Conservation (phyloP, 768 basidiomycete species). For the Phallus indusiatus region DNA sequence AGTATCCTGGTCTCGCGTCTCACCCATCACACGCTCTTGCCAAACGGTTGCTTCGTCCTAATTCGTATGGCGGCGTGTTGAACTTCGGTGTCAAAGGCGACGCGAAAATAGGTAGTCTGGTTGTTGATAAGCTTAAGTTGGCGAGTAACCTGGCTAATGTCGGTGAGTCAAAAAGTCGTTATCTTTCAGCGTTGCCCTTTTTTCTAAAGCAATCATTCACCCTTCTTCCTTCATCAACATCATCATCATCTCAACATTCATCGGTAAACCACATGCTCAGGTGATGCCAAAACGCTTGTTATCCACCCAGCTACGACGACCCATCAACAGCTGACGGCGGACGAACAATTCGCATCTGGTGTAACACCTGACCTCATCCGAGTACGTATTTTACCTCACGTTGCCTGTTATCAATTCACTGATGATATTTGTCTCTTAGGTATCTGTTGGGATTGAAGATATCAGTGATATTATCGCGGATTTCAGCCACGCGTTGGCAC, state of each 20-base stretch:
- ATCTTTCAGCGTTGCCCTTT: too few species aligned
- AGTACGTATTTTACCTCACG: conserved; percentile 26
- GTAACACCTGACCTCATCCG: conserved; percentile 71
- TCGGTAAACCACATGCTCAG: too few species aligned
- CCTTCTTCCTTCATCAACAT: too few species aligned
- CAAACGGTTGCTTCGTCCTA: conserved; percentile 41
- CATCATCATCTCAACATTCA: too few species aligned
- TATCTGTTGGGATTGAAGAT: conserved; percentile 33
- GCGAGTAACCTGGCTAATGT: conserved; percentile 56
- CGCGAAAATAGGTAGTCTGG: conserved; percentile 35
- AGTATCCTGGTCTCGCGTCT: conserved; percentile 57
- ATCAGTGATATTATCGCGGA: conserved; percentile 36
- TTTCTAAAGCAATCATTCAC: too few species aligned
- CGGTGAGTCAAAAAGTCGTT: conserved; percentile 10
- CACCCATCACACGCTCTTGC: conserved; percentile 58
- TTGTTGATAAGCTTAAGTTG: conserved; percentile 63
- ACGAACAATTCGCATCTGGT: conserved; percentile 55
- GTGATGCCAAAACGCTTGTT: conserved; percentile 62
- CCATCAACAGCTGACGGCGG: conserved; percentile 54
- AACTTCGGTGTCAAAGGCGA: conserved; percentile 69
- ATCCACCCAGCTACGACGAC: conserved; percentile 75
- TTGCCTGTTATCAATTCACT: background rate
- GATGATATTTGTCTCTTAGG: conserved; percentile 17
- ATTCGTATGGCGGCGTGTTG: conserved; percentile 61
- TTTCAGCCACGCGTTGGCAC: conserved; percentile 29